phyloP scores from a whole-genome alignment of 192 early-diverging fungal species.

The Coemansia asiatica region DNA sequence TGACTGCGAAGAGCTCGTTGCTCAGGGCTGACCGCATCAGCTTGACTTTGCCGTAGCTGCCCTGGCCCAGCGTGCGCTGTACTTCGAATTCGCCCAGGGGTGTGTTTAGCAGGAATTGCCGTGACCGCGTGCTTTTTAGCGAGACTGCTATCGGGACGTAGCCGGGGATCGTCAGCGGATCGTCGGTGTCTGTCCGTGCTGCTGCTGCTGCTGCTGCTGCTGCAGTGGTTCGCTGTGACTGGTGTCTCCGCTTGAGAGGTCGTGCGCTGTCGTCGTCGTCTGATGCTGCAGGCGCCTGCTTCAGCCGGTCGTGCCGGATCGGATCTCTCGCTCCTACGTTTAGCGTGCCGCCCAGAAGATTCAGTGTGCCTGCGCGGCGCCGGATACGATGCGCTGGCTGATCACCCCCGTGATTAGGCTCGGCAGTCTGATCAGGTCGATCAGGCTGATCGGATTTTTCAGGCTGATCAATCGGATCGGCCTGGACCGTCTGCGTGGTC shows the following conservation, averaged over 20 bases:
- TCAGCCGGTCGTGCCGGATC: conserved; percentile 2
- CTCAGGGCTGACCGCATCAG: conserved; percentile 54
- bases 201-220: too few species aligned
- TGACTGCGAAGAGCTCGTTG: conserved; percentile 52
- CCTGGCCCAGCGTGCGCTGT: conserved; percentile 44
- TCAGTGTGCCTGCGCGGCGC: conserved; percentile 4
- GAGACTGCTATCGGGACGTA: conserved; percentile 43
- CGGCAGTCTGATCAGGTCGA: too few species aligned
- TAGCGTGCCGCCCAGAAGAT: background rate
- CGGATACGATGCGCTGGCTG: background rate
- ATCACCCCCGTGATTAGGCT: too few species aligned
- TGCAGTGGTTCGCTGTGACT: background rate
- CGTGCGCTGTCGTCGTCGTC: background rate
- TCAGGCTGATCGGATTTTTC: too few species aligned
- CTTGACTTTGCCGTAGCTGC: conserved; percentile 60
- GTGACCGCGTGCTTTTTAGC: conserved; percentile 38
- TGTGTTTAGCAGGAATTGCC: conserved; percentile 51
- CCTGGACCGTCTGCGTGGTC: conserved; percentile 14
- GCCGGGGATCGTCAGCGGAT: background rate
- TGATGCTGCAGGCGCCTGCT: background rate
- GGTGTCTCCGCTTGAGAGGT: background rate
- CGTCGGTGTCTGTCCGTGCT: background rate
- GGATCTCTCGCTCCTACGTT: too few species aligned
- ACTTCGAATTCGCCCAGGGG: conserved; percentile 57
- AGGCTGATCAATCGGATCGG: background rate